Evolutionary conservation across 306 rosid species (phyloP).

Genomic region (Dryas drummondii): DNA sequence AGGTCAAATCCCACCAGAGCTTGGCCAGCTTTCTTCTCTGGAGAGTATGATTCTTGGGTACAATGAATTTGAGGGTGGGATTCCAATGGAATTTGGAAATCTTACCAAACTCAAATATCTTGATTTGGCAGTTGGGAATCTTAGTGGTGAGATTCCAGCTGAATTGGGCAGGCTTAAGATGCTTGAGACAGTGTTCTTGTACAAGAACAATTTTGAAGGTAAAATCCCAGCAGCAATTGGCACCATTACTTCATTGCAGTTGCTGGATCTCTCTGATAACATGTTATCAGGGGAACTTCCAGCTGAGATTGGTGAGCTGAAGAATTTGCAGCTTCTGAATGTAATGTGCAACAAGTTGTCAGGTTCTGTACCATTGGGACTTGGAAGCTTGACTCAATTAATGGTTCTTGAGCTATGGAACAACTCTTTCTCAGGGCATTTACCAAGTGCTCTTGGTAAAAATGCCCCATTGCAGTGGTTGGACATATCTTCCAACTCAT

Average conservation of each 20-base stretch:
- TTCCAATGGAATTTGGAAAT: constrained; percentile 78
- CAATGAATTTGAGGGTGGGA: constrained; percentile 74
- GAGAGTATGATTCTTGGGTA: constrained; percentile 79
- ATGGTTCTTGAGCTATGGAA: constrained; percentile 85
- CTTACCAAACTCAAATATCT: constrained; percentile 78
- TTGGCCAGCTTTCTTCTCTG: constrained; percentile 70
- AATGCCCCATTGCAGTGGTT: constrained; percentile 78
- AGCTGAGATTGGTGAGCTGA: constrained; percentile 54
- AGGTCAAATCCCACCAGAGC: constrained; percentile 66
- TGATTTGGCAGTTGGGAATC: constrained; percentile 86
- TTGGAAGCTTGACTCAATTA: constrained; percentile 60
- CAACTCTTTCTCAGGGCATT: constrained; percentile 71
- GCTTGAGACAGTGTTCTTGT: constrained; percentile 72
- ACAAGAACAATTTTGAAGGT: constrained; percentile 66
- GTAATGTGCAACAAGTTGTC: constrained; percentile 72
- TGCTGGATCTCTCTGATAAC: constrained; percentile 85
- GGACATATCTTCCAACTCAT: constrained; percentile 85
- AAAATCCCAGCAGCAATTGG: constrained; percentile 59
- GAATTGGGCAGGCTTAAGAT: constrained; percentile 57
- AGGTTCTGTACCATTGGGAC: constrained; percentile 68
- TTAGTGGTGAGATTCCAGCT: constrained; percentile 73
- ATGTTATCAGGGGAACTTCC: constrained; percentile 71
- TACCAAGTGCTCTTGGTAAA: constrained; percentile 76
- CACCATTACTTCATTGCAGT: constrained; percentile 47
- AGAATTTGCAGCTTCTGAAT: constrained; percentile 76